A percentile compares a stretch with the other conserved stretches of the same genome.
Conservation (phyloP, 2,329 filamentous ascomycete species). For the Paracoccidioides lutzii region DNA sequence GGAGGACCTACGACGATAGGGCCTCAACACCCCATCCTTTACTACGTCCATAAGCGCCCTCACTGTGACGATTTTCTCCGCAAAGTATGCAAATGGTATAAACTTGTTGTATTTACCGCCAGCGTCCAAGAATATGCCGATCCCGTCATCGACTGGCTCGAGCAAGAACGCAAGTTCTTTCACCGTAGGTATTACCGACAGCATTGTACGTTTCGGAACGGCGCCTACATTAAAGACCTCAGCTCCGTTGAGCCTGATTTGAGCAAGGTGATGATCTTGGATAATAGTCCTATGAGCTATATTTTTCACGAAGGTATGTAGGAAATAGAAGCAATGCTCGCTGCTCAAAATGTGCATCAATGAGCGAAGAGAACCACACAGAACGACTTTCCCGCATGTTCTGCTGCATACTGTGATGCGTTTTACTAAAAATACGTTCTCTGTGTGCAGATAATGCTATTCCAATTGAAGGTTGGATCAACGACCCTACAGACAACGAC, state of each 20-base stretch:
- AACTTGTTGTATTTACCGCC: constrained; percentile 89
- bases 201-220: constrained; percentile 90
- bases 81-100: constrained; percentile 96
- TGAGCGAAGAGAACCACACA: not conserved
- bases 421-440: constrained; percentile 1
- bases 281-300: constrained; percentile 96
- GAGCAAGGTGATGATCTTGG: constrained; percentile 96
- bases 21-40: constrained; percentile 89
- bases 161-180: constrained; percentile 94
- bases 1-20: constrained; percentile 54
- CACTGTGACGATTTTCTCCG: constrained; percentile 94
- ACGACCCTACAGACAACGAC: constrained; percentile 92
- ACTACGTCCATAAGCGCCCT: constrained; percentile 96
- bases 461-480: constrained; percentile 98
- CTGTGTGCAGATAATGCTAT: constrained; percentile 75
- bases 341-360: not conserved
- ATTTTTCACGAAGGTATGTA: constrained; percentile 88
- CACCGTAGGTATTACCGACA: constrained; percentile 87
- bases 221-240: constrained; percentile 95
- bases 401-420: not conserved
- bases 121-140: constrained; percentile 98
- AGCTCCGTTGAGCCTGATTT: constrained; percentile 92
- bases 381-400: not conserved
- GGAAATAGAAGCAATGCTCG: not conserved
- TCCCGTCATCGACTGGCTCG: constrained; percentile 96